phyloP scores from a whole-genome alignment of 148 eudicot species.

The Chenopodium album region DNA sequence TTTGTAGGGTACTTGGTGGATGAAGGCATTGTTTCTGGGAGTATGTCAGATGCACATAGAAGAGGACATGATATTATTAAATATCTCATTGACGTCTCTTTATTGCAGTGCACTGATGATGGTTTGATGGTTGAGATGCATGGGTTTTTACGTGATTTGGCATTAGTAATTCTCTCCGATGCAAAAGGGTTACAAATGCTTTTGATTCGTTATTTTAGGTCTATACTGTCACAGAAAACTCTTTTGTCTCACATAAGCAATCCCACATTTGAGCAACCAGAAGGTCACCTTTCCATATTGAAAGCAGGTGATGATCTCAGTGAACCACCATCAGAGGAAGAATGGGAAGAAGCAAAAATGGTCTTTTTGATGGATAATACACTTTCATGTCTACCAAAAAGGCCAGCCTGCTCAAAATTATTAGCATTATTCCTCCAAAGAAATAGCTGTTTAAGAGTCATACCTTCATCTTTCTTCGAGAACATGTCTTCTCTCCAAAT shows the following conservation, averaged over 20 bases:
- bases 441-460: conserved; percentile 21
- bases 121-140: conserved; percentile 19
- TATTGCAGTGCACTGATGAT: conserved; percentile 16
- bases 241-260: background rate
- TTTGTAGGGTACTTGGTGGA: conserved; percentile 16
- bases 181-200: conserved; percentile 6
- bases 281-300: background rate
- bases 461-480: conserved; percentile 25
- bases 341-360: conserved; percentile 24
- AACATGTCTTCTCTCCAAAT: conserved; percentile 25
- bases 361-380: conserved; percentile 17
- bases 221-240: background rate
- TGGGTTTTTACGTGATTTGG: conserved; percentile 6
- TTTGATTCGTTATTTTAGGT: conserved; percentile 13
- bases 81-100: conserved; percentile 15
- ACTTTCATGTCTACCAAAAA: conserved; percentile 22
- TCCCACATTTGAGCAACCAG: conserved; percentile 3
- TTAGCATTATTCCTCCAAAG: conserved; percentile 24
- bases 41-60: conserved; percentile 9
- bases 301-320: conserved; percentile 11
- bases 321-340: conserved; percentile 16
- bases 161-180: conserved; percentile 15
- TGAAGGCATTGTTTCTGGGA: conserved; percentile 16
- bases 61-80: conserved; percentile 12
- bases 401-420: conserved; percentile 21